Evolutionary conservation across 1,139 yeast genomes (phyloP).

Genomic region (Suhomyces atakaporum): DNA sequence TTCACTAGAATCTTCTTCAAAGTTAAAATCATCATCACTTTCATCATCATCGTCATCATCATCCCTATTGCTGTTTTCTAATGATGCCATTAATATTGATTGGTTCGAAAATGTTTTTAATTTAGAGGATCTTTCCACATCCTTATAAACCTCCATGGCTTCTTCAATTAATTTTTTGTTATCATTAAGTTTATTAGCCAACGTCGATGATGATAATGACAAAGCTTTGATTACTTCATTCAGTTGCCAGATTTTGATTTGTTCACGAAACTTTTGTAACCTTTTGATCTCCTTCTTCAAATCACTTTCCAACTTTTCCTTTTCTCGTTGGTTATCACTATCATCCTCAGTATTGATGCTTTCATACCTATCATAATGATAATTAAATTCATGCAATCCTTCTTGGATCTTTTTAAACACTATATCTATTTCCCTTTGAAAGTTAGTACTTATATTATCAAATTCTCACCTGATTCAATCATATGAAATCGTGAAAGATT

Average conservation of each 20-base stretch:
- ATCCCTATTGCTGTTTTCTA: slow-evolving; percentile 29
- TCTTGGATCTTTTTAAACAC: slow-evolving; percentile 32
- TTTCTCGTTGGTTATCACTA: slow-evolving; percentile 31
- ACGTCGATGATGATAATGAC: slow-evolving; percentile 16
- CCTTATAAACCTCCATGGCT: slow-evolving; percentile 52
- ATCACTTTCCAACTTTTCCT: slow-evolving; percentile 28
- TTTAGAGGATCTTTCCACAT: slow-evolving; percentile 47
- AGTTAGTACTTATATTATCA: slow-evolving; percentile 10
- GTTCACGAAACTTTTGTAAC: slow-evolving; percentile 32
- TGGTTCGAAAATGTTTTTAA: slow-evolving; percentile 51
- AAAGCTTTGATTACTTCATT: slow-evolving; percentile 40
- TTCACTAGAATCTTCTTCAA: slow-evolving; percentile 21
- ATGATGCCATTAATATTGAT: slow-evolving; percentile 47
- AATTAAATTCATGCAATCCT: slow-evolving; percentile 37
- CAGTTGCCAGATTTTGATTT: slow-evolving; percentile 37
- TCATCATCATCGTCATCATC: slow-evolving; percentile 24
- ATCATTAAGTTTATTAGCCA: slow-evolving; percentile 36
- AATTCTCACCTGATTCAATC: background rate
- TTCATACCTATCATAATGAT: slow-evolving; percentile 48
- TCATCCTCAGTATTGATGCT: slow-evolving; percentile 32
- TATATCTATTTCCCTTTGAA: slow-evolving; percentile 27
- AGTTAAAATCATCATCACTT: slow-evolving; percentile 15
- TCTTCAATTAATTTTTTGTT: slow-evolving; percentile 47
- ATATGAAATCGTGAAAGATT: too few relatives aligned
- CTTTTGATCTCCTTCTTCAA: slow-evolving; percentile 31